These are phyloP conservation scores for Psidium guajava DNA, from an alignment of 345 rosid genomes.

Conservation along the genomic window DNA sequence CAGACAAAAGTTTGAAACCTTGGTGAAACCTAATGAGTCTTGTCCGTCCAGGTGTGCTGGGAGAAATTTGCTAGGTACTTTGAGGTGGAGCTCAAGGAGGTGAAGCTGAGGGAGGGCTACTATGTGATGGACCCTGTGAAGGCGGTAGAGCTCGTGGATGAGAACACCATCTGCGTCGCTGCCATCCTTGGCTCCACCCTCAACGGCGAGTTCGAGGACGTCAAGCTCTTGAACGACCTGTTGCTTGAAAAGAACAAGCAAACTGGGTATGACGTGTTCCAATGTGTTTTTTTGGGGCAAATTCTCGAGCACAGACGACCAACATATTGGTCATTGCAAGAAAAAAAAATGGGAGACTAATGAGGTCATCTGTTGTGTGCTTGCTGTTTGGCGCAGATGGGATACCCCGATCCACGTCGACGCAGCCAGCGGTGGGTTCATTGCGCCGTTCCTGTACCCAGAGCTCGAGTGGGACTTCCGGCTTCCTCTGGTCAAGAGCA, in stretches of 20 bases:
- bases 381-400: slow-evolving; percentile 39
- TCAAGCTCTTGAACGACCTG: slow-evolving; percentile 72
- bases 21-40: not conserved
- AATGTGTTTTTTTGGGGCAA: not conserved
- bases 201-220: slow-evolving; percentile 94
- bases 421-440: slow-evolving; percentile 93
- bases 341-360: not conserved
- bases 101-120: slow-evolving; percentile 76
- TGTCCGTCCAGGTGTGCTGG: slow-evolving; percentile 5
- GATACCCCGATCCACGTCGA: slow-evolving; percentile 92
- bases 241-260: slow-evolving; percentile 51
- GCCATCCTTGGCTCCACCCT: slow-evolving; percentile 89
- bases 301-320: not conserved
- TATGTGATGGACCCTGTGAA: slow-evolving; percentile 91
- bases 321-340: not conserved
- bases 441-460: slow-evolving; percentile 88
- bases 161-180: slow-evolving; percentile 96
- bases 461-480: slow-evolving; percentile 95
- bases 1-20: not conserved
- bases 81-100: slow-evolving; percentile 89
- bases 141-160: slow-evolving; percentile 91
- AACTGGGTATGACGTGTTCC: slow-evolving; percentile 41
- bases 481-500: slow-evolving; percentile 80
- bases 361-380: not conserved
- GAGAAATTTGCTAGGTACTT: slow-evolving; percentile 86